Percentiles rank a stretch among this genome's conserved stretches.
These are phyloP conservation scores for Leccinum huronense DNA, from an alignment of 1,284 basidiomycete genomes.

Conservation along the genomic window DNA sequence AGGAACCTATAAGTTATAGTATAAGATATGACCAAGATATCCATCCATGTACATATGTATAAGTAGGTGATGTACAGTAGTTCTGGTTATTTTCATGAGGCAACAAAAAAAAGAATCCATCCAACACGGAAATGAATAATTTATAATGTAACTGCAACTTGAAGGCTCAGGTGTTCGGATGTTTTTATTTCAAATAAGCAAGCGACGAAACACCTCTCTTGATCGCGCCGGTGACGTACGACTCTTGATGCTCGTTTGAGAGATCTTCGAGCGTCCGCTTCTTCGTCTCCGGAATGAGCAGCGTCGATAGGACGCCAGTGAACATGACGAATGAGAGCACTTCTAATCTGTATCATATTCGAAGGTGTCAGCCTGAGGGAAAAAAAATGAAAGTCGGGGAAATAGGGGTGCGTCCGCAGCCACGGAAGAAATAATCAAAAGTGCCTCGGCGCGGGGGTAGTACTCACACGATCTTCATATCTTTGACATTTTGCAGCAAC, in stretches of 20 bases:
- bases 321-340: constrained; percentile 59
- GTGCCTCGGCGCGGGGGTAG: rapidly evolving
- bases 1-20: neutral
- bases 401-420: neutral
- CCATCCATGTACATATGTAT: neutral
- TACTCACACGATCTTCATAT: constrained; percentile 38
- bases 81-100: neutral
- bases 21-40: neutral
- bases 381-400: neutral
- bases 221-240: constrained; percentile 39
- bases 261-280: constrained; percentile 53
- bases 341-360: constrained; percentile 35
- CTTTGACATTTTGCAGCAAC: constrained; percentile 41
- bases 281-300: constrained; percentile 63
- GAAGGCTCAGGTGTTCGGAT: neutral
- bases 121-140: neutral
- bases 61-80: neutral
- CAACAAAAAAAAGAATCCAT: neutral
- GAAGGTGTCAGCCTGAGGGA: neutral
- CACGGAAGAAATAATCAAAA: neutral
- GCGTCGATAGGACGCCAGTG: constrained; percentile 56
- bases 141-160: neutral
- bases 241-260: constrained; percentile 51
- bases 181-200: neutral
- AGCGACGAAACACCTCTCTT: constrained; percentile 17